A percentile compares a stretch with the other conserved stretches of the same genome.
Conservation (phyloP, 2,329 filamentous ascomycete species). For the Rhinocladiella similis region DNA sequence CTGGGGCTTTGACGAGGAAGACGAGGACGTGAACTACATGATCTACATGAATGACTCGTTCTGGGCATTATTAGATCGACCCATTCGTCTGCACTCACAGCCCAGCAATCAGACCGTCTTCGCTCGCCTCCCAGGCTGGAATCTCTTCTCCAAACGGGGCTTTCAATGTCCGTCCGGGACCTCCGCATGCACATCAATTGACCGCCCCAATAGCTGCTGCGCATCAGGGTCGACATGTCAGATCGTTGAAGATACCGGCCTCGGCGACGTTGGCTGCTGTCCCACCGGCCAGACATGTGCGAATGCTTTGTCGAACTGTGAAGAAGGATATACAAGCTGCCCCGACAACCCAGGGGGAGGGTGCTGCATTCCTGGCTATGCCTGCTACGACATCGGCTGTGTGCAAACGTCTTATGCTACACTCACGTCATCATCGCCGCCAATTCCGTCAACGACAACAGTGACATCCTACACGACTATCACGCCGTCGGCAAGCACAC, state of each 20-base stretch:
- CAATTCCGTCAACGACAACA: slow-evolving; percentile 23
- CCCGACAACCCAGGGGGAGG: slow-evolving; percentile 57
- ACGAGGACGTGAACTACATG: slow-evolving; percentile 10
- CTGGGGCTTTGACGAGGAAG: slow-evolving; percentile 39
- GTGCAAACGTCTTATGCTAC: slow-evolving; percentile 32
- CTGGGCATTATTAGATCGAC: slow-evolving; percentile 11
- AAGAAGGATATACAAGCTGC: slow-evolving; percentile 56
- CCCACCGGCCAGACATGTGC: slow-evolving; percentile 54
- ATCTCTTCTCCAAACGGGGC: slow-evolving; percentile 37
- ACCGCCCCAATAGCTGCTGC: slow-evolving; percentile 61
- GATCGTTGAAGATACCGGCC: slow-evolving; percentile 51
- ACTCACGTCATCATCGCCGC: slow-evolving; percentile 7
- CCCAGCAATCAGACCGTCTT: slow-evolving; percentile 6
- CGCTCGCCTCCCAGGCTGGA: slow-evolving; percentile 11
- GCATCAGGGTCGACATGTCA: slow-evolving; percentile 54
- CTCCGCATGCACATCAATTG: slow-evolving; percentile 54
- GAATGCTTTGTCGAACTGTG: slow-evolving; percentile 52
- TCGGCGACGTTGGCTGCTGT: slow-evolving; percentile 63
- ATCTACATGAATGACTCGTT: slow-evolving; percentile 8
- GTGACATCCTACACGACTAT: slow-evolving; percentile 29
- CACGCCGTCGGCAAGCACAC: slow-evolving; percentile 12
- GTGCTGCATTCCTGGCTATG: slow-evolving; percentile 62
- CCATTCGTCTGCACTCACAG: slow-evolving; percentile 11
- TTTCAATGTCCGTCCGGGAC: slow-evolving; percentile 61
- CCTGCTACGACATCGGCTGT: slow-evolving; percentile 59